Evolutionary conservation across 345 rosid species (phyloP), one percentile per base, ranked within the genome.

Genomic region (Sonneratia alba): DNA sequence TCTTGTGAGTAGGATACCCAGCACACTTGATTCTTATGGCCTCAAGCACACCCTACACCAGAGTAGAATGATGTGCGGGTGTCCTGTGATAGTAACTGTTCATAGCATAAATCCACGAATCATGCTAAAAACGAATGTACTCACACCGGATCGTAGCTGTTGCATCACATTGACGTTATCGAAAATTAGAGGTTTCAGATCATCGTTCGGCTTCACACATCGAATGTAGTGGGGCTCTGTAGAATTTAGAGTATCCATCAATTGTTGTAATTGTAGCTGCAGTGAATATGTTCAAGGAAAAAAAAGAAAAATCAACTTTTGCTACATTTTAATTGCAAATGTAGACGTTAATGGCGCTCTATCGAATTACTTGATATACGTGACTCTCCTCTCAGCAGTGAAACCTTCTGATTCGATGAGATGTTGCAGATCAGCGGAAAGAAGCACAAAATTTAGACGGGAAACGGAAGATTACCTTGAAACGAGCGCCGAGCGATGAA

Each of bases 171-270:
- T 84, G 43, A 61, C 42, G 70, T 82, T 91, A 64, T 91, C 85
- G 79, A 89, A 90, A 78, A 87, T 61, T 55, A 73, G 75, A 79
- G 98, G 93, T 76, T 84, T 79, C 71, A 90, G 75, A 19, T 75
- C 76, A 79, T 76, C 82, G 73, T 94, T 94, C 73, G 97, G 97
- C 87, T 91, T 91, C 71, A 94, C 87, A 77, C 98, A 94, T 87
- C 98, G 84, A 69, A 94, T 88, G 80, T 91, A 94, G 83, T 90
- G 90, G 62, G 97, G 98, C 70, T 89, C 90, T 15, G 94, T 88
- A 76, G 85, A 86, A 83, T 91, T 89, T 65, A 94, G 87, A 66
- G 77, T 88, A 66, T 94, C 98, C 98, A 91, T 94, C 83, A 94
- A 76, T 70, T 88, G 96, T 71, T 89, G 96, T 77, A 94, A 73